phyloP scores from a whole-genome alignment of 2,329 filamentous ascomycete species.

The Alternaria dauci region DNA sequence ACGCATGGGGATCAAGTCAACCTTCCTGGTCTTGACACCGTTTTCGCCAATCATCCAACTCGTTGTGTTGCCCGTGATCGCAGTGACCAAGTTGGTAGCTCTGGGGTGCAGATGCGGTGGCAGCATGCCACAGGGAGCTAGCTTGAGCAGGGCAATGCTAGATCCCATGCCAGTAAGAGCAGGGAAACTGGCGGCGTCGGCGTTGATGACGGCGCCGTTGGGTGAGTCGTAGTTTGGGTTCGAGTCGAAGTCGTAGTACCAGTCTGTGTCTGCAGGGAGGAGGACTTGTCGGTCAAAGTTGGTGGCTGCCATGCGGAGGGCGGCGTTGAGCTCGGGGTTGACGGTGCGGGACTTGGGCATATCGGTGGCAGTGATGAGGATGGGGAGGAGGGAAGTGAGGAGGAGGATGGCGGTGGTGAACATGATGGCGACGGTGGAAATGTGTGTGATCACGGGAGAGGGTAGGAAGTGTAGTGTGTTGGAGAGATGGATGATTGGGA shows the following conservation, averaged over 20 bases:
- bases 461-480: background rate
- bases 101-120: slow-evolving; percentile 61
- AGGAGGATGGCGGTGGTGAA: slow-evolving; percentile 11
- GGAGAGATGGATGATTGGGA: background rate
- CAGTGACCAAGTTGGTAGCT: slow-evolving; percentile 60
- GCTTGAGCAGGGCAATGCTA: slow-evolving; percentile 56
- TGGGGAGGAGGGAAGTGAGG: slow-evolving; percentile 18
- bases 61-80: slow-evolving; percentile 58
- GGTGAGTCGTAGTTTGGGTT: slow-evolving; percentile 56
- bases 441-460: background rate
- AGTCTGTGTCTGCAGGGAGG: slow-evolving; percentile 54
- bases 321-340: slow-evolving; percentile 52
- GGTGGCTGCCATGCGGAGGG: slow-evolving; percentile 52
- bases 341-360: slow-evolving; percentile 52
- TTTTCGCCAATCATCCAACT: slow-evolving; percentile 64
- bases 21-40: slow-evolving; percentile 55
- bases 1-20: slow-evolving; percentile 54
- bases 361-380: slow-evolving; percentile 28
- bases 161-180: slow-evolving; percentile 58
- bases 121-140: slow-evolving; percentile 63
- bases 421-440: slow-evolving; percentile 7
- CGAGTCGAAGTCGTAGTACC: slow-evolving; percentile 60
- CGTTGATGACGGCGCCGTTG: slow-evolving; percentile 60
- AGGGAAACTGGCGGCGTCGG: slow-evolving; percentile 62
- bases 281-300: slow-evolving; percentile 56